phyloP scores from a whole-genome alignment of 805 yeast genomes.

The Schwanniomyces occidentalis region DNA sequence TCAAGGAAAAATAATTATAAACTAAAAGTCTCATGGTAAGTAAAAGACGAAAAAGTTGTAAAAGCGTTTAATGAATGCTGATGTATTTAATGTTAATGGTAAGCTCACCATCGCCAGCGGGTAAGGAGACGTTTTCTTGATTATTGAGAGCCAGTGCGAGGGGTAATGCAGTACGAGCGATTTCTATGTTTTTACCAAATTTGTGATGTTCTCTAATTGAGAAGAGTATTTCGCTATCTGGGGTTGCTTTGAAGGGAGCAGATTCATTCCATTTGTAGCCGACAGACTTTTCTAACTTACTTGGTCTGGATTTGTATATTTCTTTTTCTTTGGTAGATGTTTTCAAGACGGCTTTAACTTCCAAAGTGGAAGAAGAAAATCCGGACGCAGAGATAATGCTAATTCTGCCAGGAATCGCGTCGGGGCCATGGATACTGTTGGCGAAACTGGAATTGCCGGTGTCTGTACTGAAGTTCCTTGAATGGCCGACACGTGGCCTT shows the following conservation, averaged over 20 bases:
- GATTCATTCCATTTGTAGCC: conserved; percentile 65
- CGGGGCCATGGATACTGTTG: conserved; percentile 29
- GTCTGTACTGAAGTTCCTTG: conserved; percentile 22
- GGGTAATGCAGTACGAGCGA: conserved; percentile 59
- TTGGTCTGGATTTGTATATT: conserved; percentile 62
- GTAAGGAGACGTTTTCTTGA: conserved; percentile 38
- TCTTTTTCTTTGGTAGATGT: conserved; percentile 51
- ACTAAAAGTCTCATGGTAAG: no score
- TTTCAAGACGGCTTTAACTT: conserved; percentile 55
- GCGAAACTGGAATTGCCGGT: conserved; percentile 38
- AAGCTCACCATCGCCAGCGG: conserved; percentile 42
- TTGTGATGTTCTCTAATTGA: conserved; percentile 66
- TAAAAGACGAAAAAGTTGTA: no score
- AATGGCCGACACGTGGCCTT: conserved; percentile 26
- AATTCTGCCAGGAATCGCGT: conserved; percentile 53
- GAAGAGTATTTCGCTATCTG: conserved; percentile 60
- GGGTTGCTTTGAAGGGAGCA: conserved; percentile 63
- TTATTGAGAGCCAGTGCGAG: conserved; percentile 52
- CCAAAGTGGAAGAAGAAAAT: conserved; percentile 38
- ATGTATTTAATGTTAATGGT: conserved; percentile 38
- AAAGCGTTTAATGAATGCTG: no score
- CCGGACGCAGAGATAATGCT: conserved; percentile 51
- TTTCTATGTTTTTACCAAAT: conserved; percentile 65
- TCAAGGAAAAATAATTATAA: no score
- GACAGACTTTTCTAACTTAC: conserved; percentile 45